Evolutionary conservation across 208 protist species (phyloP).

Genomic region (Leptomonas seymouri): DNA sequence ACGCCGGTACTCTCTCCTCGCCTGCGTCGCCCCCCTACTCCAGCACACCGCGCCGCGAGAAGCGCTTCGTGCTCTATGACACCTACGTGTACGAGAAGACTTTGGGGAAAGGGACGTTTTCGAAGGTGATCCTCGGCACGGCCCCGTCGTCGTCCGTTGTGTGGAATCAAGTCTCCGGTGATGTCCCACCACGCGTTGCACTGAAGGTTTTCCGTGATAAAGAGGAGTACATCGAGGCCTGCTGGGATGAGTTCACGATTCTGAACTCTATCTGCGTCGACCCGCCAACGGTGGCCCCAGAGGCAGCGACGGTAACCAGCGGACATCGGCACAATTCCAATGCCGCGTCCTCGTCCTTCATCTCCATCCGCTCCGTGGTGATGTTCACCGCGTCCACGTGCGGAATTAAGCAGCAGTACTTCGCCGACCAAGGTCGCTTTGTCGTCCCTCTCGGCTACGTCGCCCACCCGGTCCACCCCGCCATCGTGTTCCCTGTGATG

Average conservation of each 20-base stretch:
- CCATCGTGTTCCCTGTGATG: slow-evolving; percentile 75
- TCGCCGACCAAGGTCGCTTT: slow-evolving; percentile 59
- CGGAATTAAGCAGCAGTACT: slow-evolving; percentile 43
- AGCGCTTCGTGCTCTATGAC: slow-evolving; percentile 65
- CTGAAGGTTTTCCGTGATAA: slow-evolving; percentile 85
- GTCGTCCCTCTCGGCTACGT: slow-evolving; percentile 63
- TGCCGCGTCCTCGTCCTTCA: slow-evolving; percentile 21
- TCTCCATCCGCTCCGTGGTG: slow-evolving; percentile 35
- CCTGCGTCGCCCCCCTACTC: slow-evolving; percentile 1
- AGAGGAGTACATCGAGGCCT: slow-evolving; percentile 66
- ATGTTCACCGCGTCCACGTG: slow-evolving; percentile 42
- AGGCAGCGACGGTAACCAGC: slow-evolving; percentile 14
- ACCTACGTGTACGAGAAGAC: slow-evolving; percentile 58
- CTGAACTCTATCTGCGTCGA: slow-evolving; percentile 38
- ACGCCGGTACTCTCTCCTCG: slow-evolving; percentile 9
- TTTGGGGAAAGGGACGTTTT: slow-evolving; percentile 83
- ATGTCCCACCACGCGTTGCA: slow-evolving; percentile 40
- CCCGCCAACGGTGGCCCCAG: slow-evolving; percentile 19
- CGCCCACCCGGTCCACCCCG: slow-evolving; percentile 70
- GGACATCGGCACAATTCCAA: slow-evolving; percentile 15
- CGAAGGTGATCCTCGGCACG: slow-evolving; percentile 72
- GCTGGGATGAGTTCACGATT: slow-evolving; percentile 73
- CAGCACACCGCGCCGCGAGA: slow-evolving; percentile 4
- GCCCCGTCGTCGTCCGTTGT: slow-evolving; percentile 22
- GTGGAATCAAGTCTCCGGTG: slow-evolving; percentile 22